Conservation (phyloP, 108 stramenopile species). For the Conticribra guillardii region DNA sequence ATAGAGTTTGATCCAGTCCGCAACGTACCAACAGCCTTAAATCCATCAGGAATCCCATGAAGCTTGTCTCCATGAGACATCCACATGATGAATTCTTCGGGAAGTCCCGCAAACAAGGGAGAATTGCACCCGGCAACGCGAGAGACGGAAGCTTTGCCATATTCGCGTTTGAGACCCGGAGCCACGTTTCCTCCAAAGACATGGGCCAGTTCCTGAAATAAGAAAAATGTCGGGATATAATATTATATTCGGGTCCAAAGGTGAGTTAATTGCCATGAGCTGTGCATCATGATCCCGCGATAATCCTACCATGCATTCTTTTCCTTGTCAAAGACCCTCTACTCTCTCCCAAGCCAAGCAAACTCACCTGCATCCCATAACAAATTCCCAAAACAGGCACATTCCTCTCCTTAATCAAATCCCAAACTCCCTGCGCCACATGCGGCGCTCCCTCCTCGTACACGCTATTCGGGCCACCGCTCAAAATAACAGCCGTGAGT, state of each 20-base stretch:
- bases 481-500: constrained; percentile 91
- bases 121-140: constrained; percentile 70
- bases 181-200: constrained; percentile 93
- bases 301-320: no score
- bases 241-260: neutral
- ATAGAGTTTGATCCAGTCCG: no score
- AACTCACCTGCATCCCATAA: constrained; percentile 91
- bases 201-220: constrained; percentile 72
- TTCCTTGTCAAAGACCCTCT: neutral
- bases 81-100: constrained; percentile 92
- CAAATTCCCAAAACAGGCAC: constrained; percentile 97
- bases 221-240: neutral
- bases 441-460: constrained; percentile 97
- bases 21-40: constrained; percentile 79
- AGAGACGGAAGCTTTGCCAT: constrained; percentile 90
- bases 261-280: neutral
- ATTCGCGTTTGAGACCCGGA: constrained; percentile 92
- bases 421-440: constrained; percentile 92
- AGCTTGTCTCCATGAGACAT: constrained; percentile 99
- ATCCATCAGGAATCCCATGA: constrained; percentile 88
- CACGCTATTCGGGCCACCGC: constrained; percentile 93
- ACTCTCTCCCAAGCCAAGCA: neutral
- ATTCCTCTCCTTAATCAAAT: constrained; percentile 80
- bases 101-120: constrained; percentile 80
- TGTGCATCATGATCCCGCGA: no score